phyloP scores from a whole-genome alignment of 2,329 filamentous ascomycete genomes.

The Apiospora kogelbergensis region DNA sequence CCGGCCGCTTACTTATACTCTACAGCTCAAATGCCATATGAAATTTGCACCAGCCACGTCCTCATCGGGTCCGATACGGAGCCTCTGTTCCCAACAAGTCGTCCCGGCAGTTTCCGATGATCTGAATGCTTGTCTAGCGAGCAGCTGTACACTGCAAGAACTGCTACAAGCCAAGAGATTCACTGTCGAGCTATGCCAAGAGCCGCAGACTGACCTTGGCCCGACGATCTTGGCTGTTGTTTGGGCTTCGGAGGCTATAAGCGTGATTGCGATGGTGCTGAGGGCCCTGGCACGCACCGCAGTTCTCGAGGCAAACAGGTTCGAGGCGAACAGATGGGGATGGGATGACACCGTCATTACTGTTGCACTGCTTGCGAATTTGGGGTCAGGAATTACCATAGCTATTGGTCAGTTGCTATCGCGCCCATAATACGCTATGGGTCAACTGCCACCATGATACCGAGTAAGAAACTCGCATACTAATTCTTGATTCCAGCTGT shows the following conservation, averaged over 20 bases:
- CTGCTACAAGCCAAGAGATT: slow-evolving; percentile 8
- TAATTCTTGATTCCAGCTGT: neutral
- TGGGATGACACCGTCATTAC: slow-evolving; percentile 8
- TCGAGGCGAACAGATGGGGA: neutral
- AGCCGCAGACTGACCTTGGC: neutral
- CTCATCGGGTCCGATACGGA: neutral
- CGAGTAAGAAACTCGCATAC: too few species aligned
- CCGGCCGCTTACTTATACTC: neutral
- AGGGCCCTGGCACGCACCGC: slow-evolving; percentile 4
- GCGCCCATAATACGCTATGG: too few species aligned
- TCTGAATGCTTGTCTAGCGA: neutral
- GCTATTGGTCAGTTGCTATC: neutral
- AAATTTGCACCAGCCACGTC: neutral
- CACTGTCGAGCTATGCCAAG: slow-evolving; percentile 1
- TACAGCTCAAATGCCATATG: neutral
- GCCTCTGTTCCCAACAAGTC: neutral
- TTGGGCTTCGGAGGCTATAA: neutral
- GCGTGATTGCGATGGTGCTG: neutral
- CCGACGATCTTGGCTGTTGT: neutral
- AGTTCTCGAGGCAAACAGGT: neutral
- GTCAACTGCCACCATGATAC: too few species aligned
- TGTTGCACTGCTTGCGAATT: neutral
- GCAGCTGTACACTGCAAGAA: slow-evolving; percentile 3
- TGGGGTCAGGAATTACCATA: neutral
- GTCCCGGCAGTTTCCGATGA: neutral